Conservation (phyloP, 331 rosid species). For the Pyrus hybrid region DNA sequence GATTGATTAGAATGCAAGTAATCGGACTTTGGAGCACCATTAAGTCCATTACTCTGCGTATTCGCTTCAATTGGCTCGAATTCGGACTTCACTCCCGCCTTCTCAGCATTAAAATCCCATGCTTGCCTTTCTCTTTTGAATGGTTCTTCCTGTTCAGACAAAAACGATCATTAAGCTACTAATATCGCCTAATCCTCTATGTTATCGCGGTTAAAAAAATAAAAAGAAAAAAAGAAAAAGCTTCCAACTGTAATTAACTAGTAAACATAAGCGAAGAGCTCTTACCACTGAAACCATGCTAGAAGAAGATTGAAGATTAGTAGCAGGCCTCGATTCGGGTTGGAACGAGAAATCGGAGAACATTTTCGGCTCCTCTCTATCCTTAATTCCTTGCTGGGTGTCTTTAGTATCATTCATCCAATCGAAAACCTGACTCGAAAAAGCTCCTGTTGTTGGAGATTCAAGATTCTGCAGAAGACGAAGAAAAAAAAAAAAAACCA, state of each 20-base stretch:
- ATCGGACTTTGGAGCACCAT: constrained; percentile 26
- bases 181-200: no score
- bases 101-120: constrained; percentile 42
- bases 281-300: constrained; percentile 41
- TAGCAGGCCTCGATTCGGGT: constrained; percentile 32
- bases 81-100: constrained; percentile 40
- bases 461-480: constrained; percentile 41
- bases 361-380: constrained; percentile 30
- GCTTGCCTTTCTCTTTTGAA: constrained; percentile 33
- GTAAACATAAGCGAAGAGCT: neutral
- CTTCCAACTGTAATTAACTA: neutral
- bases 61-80: constrained; percentile 22
- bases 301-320: constrained; percentile 41
- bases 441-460: constrained; percentile 57
- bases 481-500: neutral
- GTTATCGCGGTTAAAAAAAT: no score
- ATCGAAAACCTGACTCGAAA: constrained; percentile 34
- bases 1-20: constrained; percentile 15
- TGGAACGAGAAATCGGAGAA: constrained; percentile 64
- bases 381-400: constrained; percentile 12
- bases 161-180: no score
- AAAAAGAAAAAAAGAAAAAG: neutral
- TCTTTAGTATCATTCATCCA: constrained; percentile 34
- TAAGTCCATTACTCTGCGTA: constrained; percentile 14
- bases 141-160: constrained; percentile 25